Evolutionary conservation across 768 basidiomycete species (phyloP).

Genomic region (Panellus pusillus): DNA sequence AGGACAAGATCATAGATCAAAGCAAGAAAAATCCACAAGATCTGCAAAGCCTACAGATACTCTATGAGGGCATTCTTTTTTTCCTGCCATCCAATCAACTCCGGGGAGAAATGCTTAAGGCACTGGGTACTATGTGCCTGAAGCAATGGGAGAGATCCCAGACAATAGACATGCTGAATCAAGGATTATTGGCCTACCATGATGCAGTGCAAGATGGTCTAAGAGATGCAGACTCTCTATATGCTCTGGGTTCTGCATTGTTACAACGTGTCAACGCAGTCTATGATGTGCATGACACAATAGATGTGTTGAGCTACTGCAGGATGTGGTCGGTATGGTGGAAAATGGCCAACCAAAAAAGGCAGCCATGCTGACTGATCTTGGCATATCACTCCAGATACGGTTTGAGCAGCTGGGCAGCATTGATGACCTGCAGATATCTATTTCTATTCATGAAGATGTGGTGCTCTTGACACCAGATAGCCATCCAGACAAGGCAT

Average conservation of each 20-base stretch:
- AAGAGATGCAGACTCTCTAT: background rate
- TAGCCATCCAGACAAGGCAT: conserved; percentile 20
- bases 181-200: background rate
- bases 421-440: conserved; percentile 30
- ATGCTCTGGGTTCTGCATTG: background rate
- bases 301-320: too few relatives aligned
- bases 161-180: background rate
- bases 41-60: background rate
- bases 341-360: too few relatives aligned
- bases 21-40: too few relatives aligned
- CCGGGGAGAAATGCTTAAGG: background rate
- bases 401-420: too few relatives aligned
- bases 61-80: background rate
- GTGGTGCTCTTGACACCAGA: conserved; percentile 17
- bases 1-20: background rate
- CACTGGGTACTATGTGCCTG: background rate
- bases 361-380: too few relatives aligned
- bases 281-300: too few relatives aligned
- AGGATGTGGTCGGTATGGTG: too few relatives aligned
- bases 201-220: background rate
- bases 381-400: too few relatives aligned
- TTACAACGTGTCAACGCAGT: background rate
- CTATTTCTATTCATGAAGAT: conserved; percentile 18
- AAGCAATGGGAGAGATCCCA: background rate
- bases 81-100: background rate